phyloP scores from a whole-genome alignment of 1,284 basidiomycete species.

The Apiotrichum sp. region DNA sequence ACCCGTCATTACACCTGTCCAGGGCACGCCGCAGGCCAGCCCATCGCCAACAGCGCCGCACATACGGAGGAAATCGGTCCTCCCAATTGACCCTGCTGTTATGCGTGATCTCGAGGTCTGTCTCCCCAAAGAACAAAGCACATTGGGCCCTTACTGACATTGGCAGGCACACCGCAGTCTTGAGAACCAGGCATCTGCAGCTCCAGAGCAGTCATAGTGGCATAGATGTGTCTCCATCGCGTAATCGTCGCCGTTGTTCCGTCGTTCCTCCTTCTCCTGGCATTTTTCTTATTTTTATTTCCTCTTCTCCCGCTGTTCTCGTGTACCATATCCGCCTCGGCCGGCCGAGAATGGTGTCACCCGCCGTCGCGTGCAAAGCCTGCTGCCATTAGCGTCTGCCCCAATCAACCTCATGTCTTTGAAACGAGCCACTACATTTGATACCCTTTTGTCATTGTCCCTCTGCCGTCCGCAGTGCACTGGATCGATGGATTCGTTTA shows the following conservation, averaged over 20 bases:
- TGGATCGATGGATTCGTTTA: too few relatives aligned
- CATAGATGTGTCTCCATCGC: not conserved
- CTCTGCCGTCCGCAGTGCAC: too few relatives aligned
- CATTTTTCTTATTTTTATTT: not conserved
- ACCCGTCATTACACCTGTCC: constrained; percentile 16
- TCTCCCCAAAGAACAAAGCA: constrained; percentile 29
- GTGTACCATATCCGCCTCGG: constrained; percentile 11
- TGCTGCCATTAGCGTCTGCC: not conserved
- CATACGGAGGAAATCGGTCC: constrained; percentile 34
- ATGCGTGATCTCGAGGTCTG: constrained; percentile 79
- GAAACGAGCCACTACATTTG: constrained; percentile 9
- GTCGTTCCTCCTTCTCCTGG: not conserved
- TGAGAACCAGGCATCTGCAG: constrained; percentile 7
- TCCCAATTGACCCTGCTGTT: constrained; percentile 74
- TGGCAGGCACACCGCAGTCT: constrained; percentile 23
- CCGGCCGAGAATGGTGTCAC: constrained; percentile 8
- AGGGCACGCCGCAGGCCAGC: not conserved
- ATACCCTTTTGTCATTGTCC: constrained; percentile 1
- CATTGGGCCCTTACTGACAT: not conserved
- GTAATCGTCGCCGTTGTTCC: too few relatives aligned
- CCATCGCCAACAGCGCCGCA: constrained; percentile 19
- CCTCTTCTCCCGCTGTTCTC: not conserved
- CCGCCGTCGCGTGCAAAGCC: not conserved
- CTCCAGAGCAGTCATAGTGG: constrained; percentile 3
- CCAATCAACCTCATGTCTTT: constrained; percentile 4